Base-by-base conservation (phyloP, 352 stramenopile species). In the Phytophthora pseudosyringae region DNA sequence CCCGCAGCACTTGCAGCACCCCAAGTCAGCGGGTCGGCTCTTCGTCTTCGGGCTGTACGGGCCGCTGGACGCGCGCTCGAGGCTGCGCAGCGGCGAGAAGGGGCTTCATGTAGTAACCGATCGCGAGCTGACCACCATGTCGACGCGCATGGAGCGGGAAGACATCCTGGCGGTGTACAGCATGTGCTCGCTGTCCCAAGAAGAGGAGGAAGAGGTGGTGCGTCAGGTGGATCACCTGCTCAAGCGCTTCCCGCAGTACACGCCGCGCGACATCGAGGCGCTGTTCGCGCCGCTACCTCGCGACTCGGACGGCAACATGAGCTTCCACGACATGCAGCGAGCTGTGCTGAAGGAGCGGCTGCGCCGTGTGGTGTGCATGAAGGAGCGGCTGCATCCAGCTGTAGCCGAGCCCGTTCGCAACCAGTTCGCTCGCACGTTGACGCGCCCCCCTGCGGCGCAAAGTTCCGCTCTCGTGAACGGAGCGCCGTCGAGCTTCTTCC, bases 21-120 rank as follows among this genome's bases (percentile, higher is more conserved):
- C 88, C 7, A 86, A 90, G 39, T 94, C 86, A 10, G 86, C 80
- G 0, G 88, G 88, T 13, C 66, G 88, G 6, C 62, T 96, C 7
- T 91, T 93, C 52, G 88, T 92, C 10, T 94, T 95, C 59, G 83
- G 69, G 2, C 64, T 94, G 9, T 96, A 96, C 52, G 88, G 86
- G 6, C 88, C 88, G 6, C 71, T 95, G 31, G 82, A 93, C 59
- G 51, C 39, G 18, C 71, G 86, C 21, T 75, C 80, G 13, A 72
- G 73, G n/a, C 67, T 94, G 6, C 76, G 73, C 1, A 79, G 79
- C 10, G 88, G 85, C 10, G 78, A 89, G 26, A 80, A 80, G 21
- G 82, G 84, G 0, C 39, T 76, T 15, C 82, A 93, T 59, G 73
- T 91, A 13, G 75, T 97, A 48, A 87, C 78, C 4, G 84, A 93